Evolutionary conservation across 306 rosid genomes (phyloP), one percentile per base, ranked within the genome.

Genomic region (Quercus berberidifolia): DNA sequence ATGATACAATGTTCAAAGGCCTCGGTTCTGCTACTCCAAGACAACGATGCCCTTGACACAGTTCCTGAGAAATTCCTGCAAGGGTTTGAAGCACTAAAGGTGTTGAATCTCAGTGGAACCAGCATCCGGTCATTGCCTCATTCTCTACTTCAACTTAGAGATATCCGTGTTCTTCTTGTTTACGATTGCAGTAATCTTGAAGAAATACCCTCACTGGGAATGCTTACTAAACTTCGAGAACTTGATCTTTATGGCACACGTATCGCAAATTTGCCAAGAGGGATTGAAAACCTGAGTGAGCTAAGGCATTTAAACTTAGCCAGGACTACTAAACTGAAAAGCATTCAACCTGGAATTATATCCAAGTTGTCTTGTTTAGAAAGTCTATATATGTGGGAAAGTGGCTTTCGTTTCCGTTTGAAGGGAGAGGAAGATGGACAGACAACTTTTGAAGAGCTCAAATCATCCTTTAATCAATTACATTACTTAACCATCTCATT

Each of bases 111-210:
- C 11, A 12, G 74, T 51, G 18, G 55, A 72, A 74, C 79, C 10
- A 25, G 11, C 5, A 74, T 80, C 49, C 15, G 9, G 0, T 52
- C 75, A 57, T 68, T 80, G 79, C 79, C 83, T 43, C 52, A 25
- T 73, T 74, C 83, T 74, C 51, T 74, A 55, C 41, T 67, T 67
- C 79, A 74, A 14, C 70, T 80, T 41, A 38, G 71, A 3, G 83
- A 80, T 52, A 63, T 80, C 10, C 55, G 63, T 35, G 76, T 74
- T 55, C 83, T 80, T 65, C 58, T 73, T 52, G 26, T 80, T 35
- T 4, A 28, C 26, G 9, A 64, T 41, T 74, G 78, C 26, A 12
- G 0, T 3, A 2, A 13, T 55, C 59, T 73, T 21, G 11, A 79
- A 64, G 49, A 7, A 56, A 18, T 74, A 0, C 83, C 78, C 20